Conservation (phyloP, 2,329 filamentous ascomycete species). For the Aureobasidium zeae region DNA sequence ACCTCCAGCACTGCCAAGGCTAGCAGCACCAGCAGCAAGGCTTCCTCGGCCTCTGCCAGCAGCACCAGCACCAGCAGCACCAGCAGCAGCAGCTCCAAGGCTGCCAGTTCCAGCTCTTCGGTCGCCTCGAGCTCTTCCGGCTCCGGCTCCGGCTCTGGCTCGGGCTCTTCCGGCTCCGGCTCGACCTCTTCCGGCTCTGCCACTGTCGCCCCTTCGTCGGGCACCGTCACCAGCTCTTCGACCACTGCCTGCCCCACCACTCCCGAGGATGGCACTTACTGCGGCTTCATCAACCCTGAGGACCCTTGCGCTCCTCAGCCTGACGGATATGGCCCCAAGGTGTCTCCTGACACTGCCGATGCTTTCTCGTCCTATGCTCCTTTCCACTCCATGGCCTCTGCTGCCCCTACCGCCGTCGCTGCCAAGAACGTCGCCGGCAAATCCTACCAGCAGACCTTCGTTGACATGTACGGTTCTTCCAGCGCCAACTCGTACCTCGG, state of each 20-base stretch:
- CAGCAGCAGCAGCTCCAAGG: slow-evolving; percentile 7
- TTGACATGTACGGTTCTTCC: slow-evolving; percentile 19
- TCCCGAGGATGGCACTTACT: slow-evolving; percentile 28
- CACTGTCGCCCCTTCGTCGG: slow-evolving; percentile 12
- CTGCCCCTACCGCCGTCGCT: slow-evolving; percentile 21
- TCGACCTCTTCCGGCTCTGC: slow-evolving; percentile 12
- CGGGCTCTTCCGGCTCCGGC: neutral
- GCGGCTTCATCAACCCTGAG: slow-evolving; percentile 31
- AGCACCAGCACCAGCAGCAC: slow-evolving; percentile 12
- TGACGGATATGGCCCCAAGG: slow-evolving; percentile 22
- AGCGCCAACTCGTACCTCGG: slow-evolving; percentile 21
- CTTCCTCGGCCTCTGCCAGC: neutral
- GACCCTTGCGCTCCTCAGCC: slow-evolving; percentile 23
- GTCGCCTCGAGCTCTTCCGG: no score
- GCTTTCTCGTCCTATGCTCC: slow-evolving; percentile 23
- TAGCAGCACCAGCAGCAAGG: slow-evolving; percentile 3
- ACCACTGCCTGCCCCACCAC: slow-evolving; percentile 24
- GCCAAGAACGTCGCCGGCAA: slow-evolving; percentile 15
- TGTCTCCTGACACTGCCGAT: slow-evolving; percentile 21
- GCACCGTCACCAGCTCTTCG: slow-evolving; percentile 22
- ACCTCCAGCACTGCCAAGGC: slow-evolving; percentile 12
- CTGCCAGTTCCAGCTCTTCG: slow-evolving; percentile 6
- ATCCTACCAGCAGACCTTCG: slow-evolving; percentile 21
- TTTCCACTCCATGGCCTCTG: slow-evolving; percentile 21
- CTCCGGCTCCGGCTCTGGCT: slow-evolving; percentile 5